Base-by-base conservation (phyloP, 2,329 filamentous ascomycete species). In the Colletotrichum chlorophyti region DNA sequence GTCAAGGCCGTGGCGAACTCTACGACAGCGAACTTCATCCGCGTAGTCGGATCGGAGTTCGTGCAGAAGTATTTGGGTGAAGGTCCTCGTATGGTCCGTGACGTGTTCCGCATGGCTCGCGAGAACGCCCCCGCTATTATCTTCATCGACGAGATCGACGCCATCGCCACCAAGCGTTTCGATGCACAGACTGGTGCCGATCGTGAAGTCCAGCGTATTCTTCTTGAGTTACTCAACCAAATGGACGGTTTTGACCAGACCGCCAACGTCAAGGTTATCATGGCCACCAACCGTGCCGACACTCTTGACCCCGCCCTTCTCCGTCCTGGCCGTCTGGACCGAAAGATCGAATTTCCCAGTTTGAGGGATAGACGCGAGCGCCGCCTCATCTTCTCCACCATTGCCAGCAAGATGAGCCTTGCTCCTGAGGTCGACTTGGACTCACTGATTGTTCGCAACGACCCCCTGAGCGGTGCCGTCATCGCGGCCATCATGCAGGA, bases 201-300 rank as follows among this genome's bases (percentile, higher is more conserved):
- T 72, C 88, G 95, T 79, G 95, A 99, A 78, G 95, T 99, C 14
- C 95, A 99, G 80, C 94, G 95, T 83, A 99, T 99, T 70, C 82
- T 99, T 59, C 88, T 99, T 60, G 95, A 99, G 76, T 81, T 99
- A 65, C 88, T 99, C 64, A 99, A 99, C 80, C 95, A 99, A 79
- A 99, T 99, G 95, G 95, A 99, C 74, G 95, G 95, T 65, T 99
- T 99, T 80, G 95, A 99, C 75, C 95, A 99, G 77, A 97, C 93
- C 0, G 91, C 92, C 74, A 99, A 99, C 76, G 95, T 99, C 77
- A 99, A 99, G 82, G 95, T 99, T 73, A 99, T 99, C 79, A 99
- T 99, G 95, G 95, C 95, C 65, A 99, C 95, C 66, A 99, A 99
- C 82, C 90, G 95, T 73, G 94, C 95, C 65, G 95, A 98, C 75